Evolutionary conservation across 164 flowering plant species (phyloP), one percentile per base, ranked within the genome.

Genomic region (Macadamia tetraphylla): DNA sequence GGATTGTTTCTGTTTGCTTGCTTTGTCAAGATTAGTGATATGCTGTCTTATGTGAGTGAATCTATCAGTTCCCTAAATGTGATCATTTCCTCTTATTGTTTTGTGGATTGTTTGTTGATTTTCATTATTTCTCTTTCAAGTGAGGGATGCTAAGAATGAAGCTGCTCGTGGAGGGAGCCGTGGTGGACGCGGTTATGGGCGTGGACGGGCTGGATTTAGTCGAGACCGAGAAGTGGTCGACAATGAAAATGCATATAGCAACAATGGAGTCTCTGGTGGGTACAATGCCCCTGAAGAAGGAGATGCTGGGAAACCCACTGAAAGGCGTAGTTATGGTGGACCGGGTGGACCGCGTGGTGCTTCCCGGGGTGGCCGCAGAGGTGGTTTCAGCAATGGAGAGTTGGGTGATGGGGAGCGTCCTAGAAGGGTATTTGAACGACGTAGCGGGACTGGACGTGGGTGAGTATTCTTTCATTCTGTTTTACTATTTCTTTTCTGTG

Each of bases 381-480:
- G 88, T 55, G 88, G 87, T 23, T 80, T 76, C 55, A 73, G 63
- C 32, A 77, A 81, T 76, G 89, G 89, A 40, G 89, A 87, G 48
- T 72, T 18, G 35, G 81, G 69, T 0, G 89, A 84, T 17, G 83
- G 78, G 9, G 87, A 81, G 46, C 86, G 84, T 31, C 81, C 83
- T 23, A 63, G 86, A 35, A 79, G 92, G 75, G 64, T 53, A 13
- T 82, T 65, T 79, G 92, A 87, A 32, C 89, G 92, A 8, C 86
- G 78, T 6, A 87, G 89, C 73, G 92, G 92, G 12, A 84, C 87
- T 64, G 89, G 87, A 17, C 83, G 80, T 1, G 92, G 89, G 92
- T 87, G 49, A 67, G 74, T 67, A 43, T 71, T 64, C 35, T 9
- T 10, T 62, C 7, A 15, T 14, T 51, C 4, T 64, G 46, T 48